Conservation (phyloP, 306 rosid genomes). For the Carpinus fangiana region DNA sequence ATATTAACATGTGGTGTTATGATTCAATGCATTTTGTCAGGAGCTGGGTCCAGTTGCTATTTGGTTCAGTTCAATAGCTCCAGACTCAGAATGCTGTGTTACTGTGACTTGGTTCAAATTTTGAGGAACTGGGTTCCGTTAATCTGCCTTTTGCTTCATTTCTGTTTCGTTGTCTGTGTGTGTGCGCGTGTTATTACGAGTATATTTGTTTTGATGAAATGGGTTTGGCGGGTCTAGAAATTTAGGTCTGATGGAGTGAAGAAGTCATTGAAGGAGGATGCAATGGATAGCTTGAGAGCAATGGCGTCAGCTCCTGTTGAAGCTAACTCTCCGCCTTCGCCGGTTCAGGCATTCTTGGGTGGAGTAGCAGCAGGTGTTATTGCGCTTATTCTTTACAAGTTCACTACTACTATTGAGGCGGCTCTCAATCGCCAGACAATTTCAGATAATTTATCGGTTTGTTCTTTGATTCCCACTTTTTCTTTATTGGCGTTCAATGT, state of each 20-base stretch:
- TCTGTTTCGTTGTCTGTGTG: slow-evolving; percentile 1
- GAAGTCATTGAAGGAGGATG: slow-evolving; percentile 76
- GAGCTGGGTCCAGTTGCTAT: background rate
- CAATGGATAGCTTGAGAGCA: slow-evolving; percentile 73
- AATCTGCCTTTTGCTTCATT: slow-evolving; percentile 14
- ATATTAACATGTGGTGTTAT: background rate
- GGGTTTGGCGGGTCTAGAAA: slow-evolving; percentile 58
- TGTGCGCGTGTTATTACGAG: background rate
- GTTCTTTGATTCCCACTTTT: slow-evolving; percentile 23
- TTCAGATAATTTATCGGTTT: slow-evolving; percentile 80
- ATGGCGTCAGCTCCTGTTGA: slow-evolving; percentile 57
- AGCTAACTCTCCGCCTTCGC: slow-evolving; percentile 68
- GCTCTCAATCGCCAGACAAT: slow-evolving; percentile 72
- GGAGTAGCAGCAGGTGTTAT: slow-evolving; percentile 80
- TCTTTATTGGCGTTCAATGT: slow-evolving; percentile 17
- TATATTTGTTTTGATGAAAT: slow-evolving; percentile 29
- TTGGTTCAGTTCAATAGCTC: background rate
- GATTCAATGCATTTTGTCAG: slow-evolving; percentile 17
- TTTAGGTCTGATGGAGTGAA: slow-evolving; percentile 79
- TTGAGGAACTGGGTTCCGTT: slow-evolving; percentile 1
- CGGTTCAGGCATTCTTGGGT: slow-evolving; percentile 76
- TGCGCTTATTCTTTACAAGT: slow-evolving; percentile 78
- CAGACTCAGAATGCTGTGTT: no score
- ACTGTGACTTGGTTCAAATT: background rate
- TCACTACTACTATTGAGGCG: slow-evolving; percentile 83